A percentile compares a stretch with the other conserved stretches of the same genome.
Conservation (phyloP, 352 stramenopile genomes). For the Phytopythium helicoides region DNA sequence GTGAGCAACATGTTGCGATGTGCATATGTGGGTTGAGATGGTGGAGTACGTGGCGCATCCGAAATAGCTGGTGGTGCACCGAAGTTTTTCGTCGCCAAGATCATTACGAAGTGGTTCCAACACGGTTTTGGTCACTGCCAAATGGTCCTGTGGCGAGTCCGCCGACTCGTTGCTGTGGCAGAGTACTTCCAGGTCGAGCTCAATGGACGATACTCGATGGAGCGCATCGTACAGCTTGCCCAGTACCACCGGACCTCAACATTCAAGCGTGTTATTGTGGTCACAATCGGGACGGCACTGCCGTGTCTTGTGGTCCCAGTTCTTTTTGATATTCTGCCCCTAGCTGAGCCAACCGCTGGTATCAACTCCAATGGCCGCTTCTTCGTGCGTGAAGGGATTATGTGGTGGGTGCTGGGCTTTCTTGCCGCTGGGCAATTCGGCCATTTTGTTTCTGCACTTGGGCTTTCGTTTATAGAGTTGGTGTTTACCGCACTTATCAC, state of each 20-base stretch:
- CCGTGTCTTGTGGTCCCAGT: slow-evolving; percentile 13
- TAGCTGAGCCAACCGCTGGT: slow-evolving; percentile 10
- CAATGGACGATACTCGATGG: slow-evolving; percentile 10
- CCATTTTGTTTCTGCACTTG: slow-evolving; percentile 7
- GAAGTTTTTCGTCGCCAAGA: no score
- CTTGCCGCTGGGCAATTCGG: slow-evolving; percentile 10
- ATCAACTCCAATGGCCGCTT: slow-evolving; percentile 11
- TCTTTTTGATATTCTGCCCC: slow-evolving; percentile 8
- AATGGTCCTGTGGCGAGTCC: no score
- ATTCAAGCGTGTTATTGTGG: background rate
- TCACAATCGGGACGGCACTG: slow-evolving; percentile 9
- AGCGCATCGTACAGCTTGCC: slow-evolving; percentile 7
- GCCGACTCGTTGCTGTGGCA: no score
- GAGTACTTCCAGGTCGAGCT: slow-evolving; percentile 15
- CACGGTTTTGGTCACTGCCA: no score
- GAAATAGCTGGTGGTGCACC: no score
- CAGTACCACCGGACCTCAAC: slow-evolving; percentile 6
- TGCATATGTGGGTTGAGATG: no score
- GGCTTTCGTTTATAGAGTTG: slow-evolving; percentile 5
- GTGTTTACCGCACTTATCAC: slow-evolving; percentile 6
- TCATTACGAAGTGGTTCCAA: no score
- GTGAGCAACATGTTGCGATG: no score
- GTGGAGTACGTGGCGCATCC: no score
- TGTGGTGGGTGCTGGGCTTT: slow-evolving; percentile 16
- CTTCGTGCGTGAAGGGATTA: slow-evolving; percentile 7